Evolutionary conservation across 768 basidiomycete genomes (phyloP), one percentile per base, ranked within the genome.

Genomic region (Floccularia luteovirens): DNA sequence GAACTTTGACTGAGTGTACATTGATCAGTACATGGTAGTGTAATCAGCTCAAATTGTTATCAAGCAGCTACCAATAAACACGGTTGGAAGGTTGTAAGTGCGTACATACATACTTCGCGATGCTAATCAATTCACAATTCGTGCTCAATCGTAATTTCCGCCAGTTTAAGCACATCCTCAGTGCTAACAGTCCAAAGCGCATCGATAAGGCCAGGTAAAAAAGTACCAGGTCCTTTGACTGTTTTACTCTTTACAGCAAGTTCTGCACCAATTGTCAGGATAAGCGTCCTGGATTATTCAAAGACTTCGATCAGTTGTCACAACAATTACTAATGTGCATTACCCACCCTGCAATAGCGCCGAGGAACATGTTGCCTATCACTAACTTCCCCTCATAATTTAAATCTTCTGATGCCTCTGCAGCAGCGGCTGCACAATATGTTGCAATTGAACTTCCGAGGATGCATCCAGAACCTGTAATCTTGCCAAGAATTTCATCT

Each of bases 381-480:
- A 81, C 81, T 3, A 90, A 62, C 34, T 56, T 62, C 2, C 66
- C 72, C 12, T 61, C 59, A 7, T 48, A 43, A 45, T 49, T 39
- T 35, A 39, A 22, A 48, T 55, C 31, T 14, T 62, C 54, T n/a
- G 59, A 59, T 23, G 58, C 56, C 22, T 72, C 52, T 14, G 53
- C 43, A 40, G 72, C 66, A 8, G 80, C 77, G 2, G 76, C 82
- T 3, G 82, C 90, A 55, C 85, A 88, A 60, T 82, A 92, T 12
- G 82, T 75, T 0, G 90, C 85, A 35, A 94, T 73, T 22, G 74
- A 67, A 7, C 85, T 84, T 20, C 85, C 86, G 17, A 78, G 65
- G 57, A 93, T 78, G 52, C 92, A 97, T 3, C 92, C 92, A 19
- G 87, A 87, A 0, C 92, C 93, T 0, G 93, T 96, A 41, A 97